A percentile compares a stretch with the other conserved stretches of the same genome.
These are phyloP conservation scores for Achaetomium macrosporum DNA, from an alignment of 2,329 filamentous ascomycete genomes.

Conservation along the genomic window DNA sequence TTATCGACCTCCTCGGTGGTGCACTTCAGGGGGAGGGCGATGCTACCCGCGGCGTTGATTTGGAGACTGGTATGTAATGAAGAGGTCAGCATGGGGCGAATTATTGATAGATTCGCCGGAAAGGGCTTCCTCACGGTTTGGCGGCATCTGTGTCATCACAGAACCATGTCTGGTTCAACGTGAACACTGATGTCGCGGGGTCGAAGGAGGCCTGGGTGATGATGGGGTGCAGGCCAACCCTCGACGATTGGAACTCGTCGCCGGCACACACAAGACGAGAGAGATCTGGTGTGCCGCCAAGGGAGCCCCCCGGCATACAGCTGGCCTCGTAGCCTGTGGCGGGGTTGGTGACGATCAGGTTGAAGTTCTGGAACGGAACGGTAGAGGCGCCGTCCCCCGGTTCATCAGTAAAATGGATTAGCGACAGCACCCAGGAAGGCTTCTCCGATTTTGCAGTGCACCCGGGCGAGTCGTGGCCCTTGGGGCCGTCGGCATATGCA, in stretches of 20 bases:
- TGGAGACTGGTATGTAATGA: slow-evolving; percentile 11
- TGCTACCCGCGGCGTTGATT: slow-evolving; percentile 18
- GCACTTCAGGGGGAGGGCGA: slow-evolving; percentile 20
- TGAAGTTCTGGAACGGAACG: slow-evolving; percentile 17
- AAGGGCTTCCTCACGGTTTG: slow-evolving; percentile 19
- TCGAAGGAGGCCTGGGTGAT: slow-evolving; percentile 20
- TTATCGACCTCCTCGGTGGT: slow-evolving; percentile 1
- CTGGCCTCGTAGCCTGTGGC: slow-evolving; percentile 23
- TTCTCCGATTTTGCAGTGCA: slow-evolving; percentile 17
- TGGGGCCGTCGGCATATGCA: slow-evolving; percentile 20
- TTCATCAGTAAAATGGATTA: slow-evolving; percentile 20
- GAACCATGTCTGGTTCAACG: slow-evolving; percentile 25
- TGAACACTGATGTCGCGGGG: slow-evolving; percentile 15
- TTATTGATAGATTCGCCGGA: too few species aligned
- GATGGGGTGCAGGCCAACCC: slow-evolving; percentile 16
- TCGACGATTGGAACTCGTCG: slow-evolving; percentile 13
- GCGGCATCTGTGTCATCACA: slow-evolving; percentile 23
- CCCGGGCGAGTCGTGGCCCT: slow-evolving; percentile 19
- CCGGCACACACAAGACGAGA: slow-evolving; percentile 13
- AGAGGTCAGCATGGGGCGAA: background rate
- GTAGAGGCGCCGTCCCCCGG: slow-evolving; percentile 13
- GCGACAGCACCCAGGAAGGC: slow-evolving; percentile 21
- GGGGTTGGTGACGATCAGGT: slow-evolving; percentile 21
- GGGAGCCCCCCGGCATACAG: slow-evolving; percentile 18
- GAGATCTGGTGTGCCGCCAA: slow-evolving; percentile 7